Conservation (phyloP, 2,329 filamentous ascomycete genomes). For the Helotiales sp. region DNA sequence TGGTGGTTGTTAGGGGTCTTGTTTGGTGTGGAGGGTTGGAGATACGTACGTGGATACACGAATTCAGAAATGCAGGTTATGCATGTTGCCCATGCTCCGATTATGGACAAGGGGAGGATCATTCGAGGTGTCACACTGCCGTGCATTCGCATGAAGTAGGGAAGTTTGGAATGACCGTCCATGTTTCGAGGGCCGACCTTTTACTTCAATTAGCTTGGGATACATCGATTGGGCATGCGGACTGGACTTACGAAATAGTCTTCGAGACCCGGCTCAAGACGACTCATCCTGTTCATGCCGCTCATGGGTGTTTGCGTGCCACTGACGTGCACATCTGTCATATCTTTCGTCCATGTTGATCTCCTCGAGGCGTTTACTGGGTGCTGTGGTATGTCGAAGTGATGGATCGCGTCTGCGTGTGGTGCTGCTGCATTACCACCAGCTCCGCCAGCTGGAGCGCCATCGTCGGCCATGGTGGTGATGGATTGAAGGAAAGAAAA, state of each 20-base stretch:
- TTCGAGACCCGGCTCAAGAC: constrained; percentile 20
- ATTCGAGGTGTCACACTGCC: constrained; percentile 77
- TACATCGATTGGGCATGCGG: not conserved
- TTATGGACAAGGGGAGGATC: constrained; percentile 68
- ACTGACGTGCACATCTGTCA: constrained; percentile 13
- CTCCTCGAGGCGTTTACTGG: constrained; percentile 9
- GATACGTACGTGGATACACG: constrained; percentile 21
- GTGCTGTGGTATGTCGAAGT: constrained; percentile 6
- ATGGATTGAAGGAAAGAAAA: constrained; percentile 4
- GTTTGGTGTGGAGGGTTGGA: not conserved
- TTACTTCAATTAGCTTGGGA: not conserved
- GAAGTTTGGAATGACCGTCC: constrained; percentile 76
- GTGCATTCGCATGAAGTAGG: constrained; percentile 75
- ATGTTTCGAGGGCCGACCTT: constrained; percentile 67
- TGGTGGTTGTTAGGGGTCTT: too few species aligned
- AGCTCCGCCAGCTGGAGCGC: constrained; percentile 6
- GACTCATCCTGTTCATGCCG: constrained; percentile 6
- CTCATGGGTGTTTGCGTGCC: constrained; percentile 33
- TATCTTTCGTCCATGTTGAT: constrained; percentile 29
- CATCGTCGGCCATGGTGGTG: constrained; percentile 31
- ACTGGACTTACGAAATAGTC: constrained; percentile 39
- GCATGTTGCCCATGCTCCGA: constrained; percentile 67
- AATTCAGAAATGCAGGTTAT: constrained; percentile 60
- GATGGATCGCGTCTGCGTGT: constrained; percentile 16
- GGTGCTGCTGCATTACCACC: constrained; percentile 12